Evolutionary conservation across 768 basidiomycete genomes (phyloP), one percentile per base, ranked within the genome.

Genomic region (Suillus sp.): DNA sequence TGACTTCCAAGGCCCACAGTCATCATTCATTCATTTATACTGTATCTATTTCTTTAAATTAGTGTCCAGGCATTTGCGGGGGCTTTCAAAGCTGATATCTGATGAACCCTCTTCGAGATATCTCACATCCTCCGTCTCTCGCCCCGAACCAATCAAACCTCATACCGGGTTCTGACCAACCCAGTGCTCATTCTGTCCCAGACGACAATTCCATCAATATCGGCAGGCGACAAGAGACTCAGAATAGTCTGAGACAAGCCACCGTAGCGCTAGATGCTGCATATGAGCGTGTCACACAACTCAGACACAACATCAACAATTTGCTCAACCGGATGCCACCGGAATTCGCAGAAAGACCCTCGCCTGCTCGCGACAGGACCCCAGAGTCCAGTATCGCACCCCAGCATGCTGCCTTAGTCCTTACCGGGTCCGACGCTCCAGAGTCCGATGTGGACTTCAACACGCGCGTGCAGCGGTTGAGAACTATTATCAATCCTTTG

Each of bases 241-340:
- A 78, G 61, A 71, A 71, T 53, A 79, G 67, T 69, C 73, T 86
- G 35, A 81, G 81, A 38, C 78, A 81, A 61, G 83, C 84, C n/a
- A 81, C 85, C 45, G 74, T 76, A n/a, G 82, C 82, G 8, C 75
- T 87, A 43, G 83, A 86, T 60, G 79, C 80, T 40, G 86, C 84
- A 25, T 85, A 84, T 71, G 79, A 77, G 65, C 81, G 83, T 53
- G 83, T 87, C 69, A 79, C 80, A 56, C 81, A 83, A 71, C 80
- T 86, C 57, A 81, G 86, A 63, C 80, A 79, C 35, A 84, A 78
- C 65, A 78, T 88, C 40, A 73, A 81, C 58, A 77, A 78, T 63
- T 72, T 85, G 64, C 65, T 76, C 68, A 70, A 69, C 65, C 71
- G 74, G 64, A 73, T 84, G 64, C 77, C 78, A 57, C 79, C 81